phyloP scores from a whole-genome alignment of 805 yeast genomes.

The Nakazawaea anatomiae region DNA sequence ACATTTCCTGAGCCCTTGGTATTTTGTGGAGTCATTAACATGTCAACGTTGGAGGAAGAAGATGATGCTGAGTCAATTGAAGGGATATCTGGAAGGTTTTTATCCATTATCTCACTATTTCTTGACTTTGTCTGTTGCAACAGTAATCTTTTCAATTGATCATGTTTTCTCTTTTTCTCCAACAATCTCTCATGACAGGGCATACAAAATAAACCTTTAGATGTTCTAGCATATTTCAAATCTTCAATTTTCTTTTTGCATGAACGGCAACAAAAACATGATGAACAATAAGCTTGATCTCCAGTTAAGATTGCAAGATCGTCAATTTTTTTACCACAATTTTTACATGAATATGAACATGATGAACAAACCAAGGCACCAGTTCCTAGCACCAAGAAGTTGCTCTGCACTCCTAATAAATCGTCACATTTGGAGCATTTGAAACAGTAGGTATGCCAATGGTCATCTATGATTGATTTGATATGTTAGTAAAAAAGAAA shows the following conservation, averaged over 20 bases:
- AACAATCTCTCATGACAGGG: conserved; percentile 80
- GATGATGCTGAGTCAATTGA: background rate
- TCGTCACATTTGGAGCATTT: conserved; percentile 79
- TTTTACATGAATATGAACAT: conserved; percentile 86
- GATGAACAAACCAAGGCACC: conserved; percentile 87
- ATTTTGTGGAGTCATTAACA: background rate
- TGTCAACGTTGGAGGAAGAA: background rate
- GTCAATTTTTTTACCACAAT: conserved; percentile 81
- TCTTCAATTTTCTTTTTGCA: conserved; percentile 86
- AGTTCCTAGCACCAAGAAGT: conserved; percentile 86
- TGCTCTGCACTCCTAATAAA: conserved; percentile 78
- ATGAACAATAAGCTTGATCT: conserved; percentile 89
- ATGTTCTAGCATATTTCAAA: conserved; percentile 84
- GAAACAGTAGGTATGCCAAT: conserved; percentile 96
- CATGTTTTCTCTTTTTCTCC: conserved; percentile 67
- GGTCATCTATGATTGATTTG: conserved; percentile 31
- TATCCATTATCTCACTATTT: conserved; percentile 5
- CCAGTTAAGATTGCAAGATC: conserved; percentile 94
- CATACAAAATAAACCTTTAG: conserved; percentile 91
- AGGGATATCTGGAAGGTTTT: conserved; percentile 9
- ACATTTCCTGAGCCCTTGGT: background rate
- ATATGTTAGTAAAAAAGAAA: background rate
- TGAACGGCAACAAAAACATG: conserved; percentile 84
- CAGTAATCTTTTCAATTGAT: conserved; percentile 29
- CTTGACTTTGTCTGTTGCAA: conserved; percentile 16